Evolutionary conservation across 345 rosid genomes (phyloP), one percentile per base, ranked within the genome.

Genomic region (Turritis glabra): DNA sequence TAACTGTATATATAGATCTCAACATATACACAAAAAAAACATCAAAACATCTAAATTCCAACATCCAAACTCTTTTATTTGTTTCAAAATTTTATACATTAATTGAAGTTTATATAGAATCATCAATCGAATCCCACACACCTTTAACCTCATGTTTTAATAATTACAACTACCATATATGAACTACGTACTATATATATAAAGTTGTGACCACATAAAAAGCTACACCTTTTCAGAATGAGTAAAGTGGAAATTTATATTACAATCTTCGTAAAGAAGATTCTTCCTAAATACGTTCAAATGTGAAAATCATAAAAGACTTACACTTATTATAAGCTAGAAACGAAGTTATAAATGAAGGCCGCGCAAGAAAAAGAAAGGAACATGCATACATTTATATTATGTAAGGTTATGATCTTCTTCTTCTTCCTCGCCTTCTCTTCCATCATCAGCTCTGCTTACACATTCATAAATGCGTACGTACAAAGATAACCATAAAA

Each of bases 211-310:
- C 80, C 75, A 54, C 59, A 69, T 43, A 53, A 69, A 69, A 71
- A 76, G 75, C 57, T 41, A 69, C 44, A 54, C 44, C 64, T 69
- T 76, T 76, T 62, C 71, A 69, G 71, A 76, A 76, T 30, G 23
- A 69, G 51, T 38, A 76, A 69, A 62, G 58, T 44, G 51, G 65
- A 76, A 70, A 54, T 63, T 32, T 48, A 62, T 54, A 69, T 53
- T 54, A 76, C 70, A 76, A 54, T 53, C 71, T 69, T 35, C 25
- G n/a, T 40, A 63, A 68, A 53, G 71, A 71, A 62, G 71, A 61
- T 48, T 62, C 69, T 60, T 75, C 71, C 27, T 61, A 53, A 14
- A 69, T 62, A 62, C 55, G 60, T 77, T 64, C 58, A 57, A 71
- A 77, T 65, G 52, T 58, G 47, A 77, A 47, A 71, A 47, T 33